phyloP scores from a whole-genome alignment of 2,329 filamentous ascomycete species.

The Calonectria leucothoes region DNA sequence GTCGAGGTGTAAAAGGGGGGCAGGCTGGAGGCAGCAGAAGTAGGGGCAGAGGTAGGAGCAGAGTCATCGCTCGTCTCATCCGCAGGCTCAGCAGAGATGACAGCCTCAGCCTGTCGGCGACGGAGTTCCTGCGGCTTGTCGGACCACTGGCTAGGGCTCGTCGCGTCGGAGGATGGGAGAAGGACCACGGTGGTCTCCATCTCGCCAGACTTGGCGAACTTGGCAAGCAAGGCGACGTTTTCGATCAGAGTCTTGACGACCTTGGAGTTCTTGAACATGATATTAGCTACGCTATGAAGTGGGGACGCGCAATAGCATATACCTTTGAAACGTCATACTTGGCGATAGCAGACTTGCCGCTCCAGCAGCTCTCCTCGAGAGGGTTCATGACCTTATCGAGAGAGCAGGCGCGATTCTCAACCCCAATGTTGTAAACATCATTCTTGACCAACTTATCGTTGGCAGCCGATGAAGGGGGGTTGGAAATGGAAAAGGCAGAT shows the following conservation, averaged over 20 bases:
- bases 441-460: slow-evolving; percentile 56
- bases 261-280: slow-evolving; percentile 49
- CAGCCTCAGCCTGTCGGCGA: slow-evolving; percentile 61
- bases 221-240: slow-evolving; percentile 57
- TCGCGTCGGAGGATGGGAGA: slow-evolving; percentile 59
- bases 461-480: slow-evolving; percentile 56
- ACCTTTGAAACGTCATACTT: slow-evolving; percentile 60
- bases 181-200: slow-evolving; percentile 69
- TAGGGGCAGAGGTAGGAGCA: slow-evolving; percentile 41
- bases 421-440: slow-evolving; percentile 54
- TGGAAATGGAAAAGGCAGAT: slow-evolving; percentile 62
- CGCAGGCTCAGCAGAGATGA: slow-evolving; percentile 54
- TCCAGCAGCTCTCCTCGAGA: slow-evolving; percentile 58
- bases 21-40: slow-evolving; percentile 41
- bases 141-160: slow-evolving; percentile 54
- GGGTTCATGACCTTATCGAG: slow-evolving; percentile 55
- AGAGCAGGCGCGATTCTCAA: slow-evolving; percentile 51
- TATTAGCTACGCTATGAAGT: slow-evolving; percentile 34
- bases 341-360: slow-evolving; percentile 54
- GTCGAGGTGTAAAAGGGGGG: slow-evolving; percentile 51
- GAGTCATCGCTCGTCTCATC: slow-evolving; percentile 42
- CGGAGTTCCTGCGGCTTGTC: slow-evolving; percentile 56
- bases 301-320: background rate
- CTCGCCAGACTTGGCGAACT: slow-evolving; percentile 59
- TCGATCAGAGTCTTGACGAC: slow-evolving; percentile 57